Percentiles rank a stretch among this genome's conserved stretches.
Conservation (phyloP, 805 yeast genomes). For the Saccharomycopsis microspora region DNA sequence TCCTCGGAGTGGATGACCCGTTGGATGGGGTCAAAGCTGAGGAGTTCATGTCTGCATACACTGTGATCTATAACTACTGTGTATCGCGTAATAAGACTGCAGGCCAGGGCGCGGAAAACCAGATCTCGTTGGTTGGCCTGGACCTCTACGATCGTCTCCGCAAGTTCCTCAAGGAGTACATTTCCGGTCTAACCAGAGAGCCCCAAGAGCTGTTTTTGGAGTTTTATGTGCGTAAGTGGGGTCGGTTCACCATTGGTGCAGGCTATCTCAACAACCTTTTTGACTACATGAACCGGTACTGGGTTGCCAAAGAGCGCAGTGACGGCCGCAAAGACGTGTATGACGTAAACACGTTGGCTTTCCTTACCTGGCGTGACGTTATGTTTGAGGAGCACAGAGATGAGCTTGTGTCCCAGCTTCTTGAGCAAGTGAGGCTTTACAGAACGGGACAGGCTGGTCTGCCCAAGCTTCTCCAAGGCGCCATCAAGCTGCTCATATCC, state of each 20-base stretch:
- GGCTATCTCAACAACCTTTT: conserved; percentile 85
- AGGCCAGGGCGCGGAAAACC: not conserved
- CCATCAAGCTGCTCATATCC: conserved; percentile 77
- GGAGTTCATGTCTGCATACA: conserved; percentile 82
- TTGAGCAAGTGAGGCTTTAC: conserved; percentile 66
- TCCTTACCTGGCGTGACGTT: conserved; percentile 78
- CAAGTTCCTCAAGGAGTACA: conserved; percentile 51
- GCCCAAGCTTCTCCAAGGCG: conserved; percentile 51
- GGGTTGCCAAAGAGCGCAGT: conserved; percentile 94
- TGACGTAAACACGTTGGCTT: conserved; percentile 83
- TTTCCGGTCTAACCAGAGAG: conserved; percentile 36
- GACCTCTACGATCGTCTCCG: conserved; percentile 73
- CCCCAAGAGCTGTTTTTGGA: conserved; percentile 61
- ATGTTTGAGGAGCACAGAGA: conserved; percentile 62
- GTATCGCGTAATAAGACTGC: conserved; percentile 32
- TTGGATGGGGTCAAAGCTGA: conserved; percentile 42
- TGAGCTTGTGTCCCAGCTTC: conserved; percentile 53
- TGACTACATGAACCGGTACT: conserved; percentile 91
- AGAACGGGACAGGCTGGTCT: conserved; percentile 70
- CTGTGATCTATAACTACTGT: conserved; percentile 89
- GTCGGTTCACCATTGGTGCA: conserved; percentile 82
- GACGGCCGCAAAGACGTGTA: conserved; percentile 85
- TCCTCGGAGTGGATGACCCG: conserved; percentile 54
- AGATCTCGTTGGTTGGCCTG: conserved; percentile 59
- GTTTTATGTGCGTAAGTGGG: conserved; percentile 83